Conservation (phyloP, 1,284 basidiomycete species). For the Ceratobasidium sp. region DNA sequence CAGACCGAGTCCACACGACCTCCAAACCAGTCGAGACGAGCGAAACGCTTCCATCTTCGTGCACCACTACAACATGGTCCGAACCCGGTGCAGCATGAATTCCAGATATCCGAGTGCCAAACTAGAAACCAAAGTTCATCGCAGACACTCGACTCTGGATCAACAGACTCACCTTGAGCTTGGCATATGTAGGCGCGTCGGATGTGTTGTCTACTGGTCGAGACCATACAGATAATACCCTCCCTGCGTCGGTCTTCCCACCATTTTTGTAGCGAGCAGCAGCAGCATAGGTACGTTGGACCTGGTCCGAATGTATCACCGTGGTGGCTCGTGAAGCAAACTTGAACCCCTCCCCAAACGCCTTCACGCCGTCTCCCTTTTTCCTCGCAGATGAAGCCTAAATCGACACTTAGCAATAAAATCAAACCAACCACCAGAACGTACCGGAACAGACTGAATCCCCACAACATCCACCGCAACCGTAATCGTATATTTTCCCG, state of each 20-base stretch:
- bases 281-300: slow-evolving; percentile 27
- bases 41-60: slow-evolving; percentile 19
- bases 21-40: slow-evolving; percentile 16
- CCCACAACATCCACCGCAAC: slow-evolving; percentile 26
- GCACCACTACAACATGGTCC: slow-evolving; percentile 18
- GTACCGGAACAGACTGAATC: slow-evolving; percentile 19
- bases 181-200: not conserved
- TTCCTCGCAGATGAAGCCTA: not conserved
- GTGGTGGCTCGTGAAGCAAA: slow-evolving; percentile 3
- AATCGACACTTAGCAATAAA: not conserved
- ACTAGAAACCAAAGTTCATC: not conserved
- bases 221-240: slow-evolving; percentile 15
- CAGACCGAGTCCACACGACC: not conserved
- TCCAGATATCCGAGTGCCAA: slow-evolving; percentile 27
- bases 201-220: not conserved
- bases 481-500: not conserved
- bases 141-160: not conserved
- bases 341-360: slow-evolving; percentile 9
- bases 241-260: not conserved
- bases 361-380: not conserved
- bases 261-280: slow-evolving; percentile 1
- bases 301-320: slow-evolving; percentile 28
- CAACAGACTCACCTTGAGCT: slow-evolving; percentile 20
- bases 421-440: not conserved
- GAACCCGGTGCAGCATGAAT: not conserved